Evolutionary conservation across 371 early-diverging fungal species (phyloP).

Genomic region (Mortierella polycephala): DNA sequence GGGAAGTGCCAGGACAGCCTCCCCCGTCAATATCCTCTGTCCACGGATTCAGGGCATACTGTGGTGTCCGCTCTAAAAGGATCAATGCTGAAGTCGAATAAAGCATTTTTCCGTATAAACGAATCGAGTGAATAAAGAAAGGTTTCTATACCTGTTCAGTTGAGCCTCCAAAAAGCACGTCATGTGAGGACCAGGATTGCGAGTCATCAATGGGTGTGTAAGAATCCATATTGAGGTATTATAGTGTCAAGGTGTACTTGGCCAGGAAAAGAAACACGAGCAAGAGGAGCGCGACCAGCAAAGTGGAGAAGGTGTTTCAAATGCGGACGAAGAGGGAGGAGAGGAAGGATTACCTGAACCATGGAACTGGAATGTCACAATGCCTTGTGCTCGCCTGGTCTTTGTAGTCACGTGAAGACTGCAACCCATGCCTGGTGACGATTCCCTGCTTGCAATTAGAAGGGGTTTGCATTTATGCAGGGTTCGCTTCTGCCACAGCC

Average conservation of each 20-base stretch:
- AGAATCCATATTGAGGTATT: slow-evolving; percentile 22
- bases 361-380: too few relatives aligned
- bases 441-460: too few relatives aligned
- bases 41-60: background rate
- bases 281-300: background rate
- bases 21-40: background rate
- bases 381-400: too few relatives aligned
- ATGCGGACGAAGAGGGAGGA: background rate
- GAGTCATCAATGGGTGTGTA: slow-evolving; percentile 50
- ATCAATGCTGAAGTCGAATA: too few relatives aligned
- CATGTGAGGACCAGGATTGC: slow-evolving; percentile 50
- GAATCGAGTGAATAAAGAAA: too few relatives aligned
- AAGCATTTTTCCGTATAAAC: too few relatives aligned
- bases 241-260: background rate
- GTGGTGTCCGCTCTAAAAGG: too few relatives aligned
- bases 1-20: slow-evolving; percentile 2
- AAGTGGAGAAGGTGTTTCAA: too few relatives aligned
- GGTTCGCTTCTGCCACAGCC: too few relatives aligned
- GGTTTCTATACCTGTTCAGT: slow-evolving; percentile 42
- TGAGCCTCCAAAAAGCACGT: slow-evolving; percentile 48
- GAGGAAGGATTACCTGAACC: background rate
- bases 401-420: too few relatives aligned
- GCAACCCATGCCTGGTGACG: too few relatives aligned
- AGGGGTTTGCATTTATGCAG: too few relatives aligned
- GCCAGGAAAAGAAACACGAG: background rate